These are phyloP conservation scores for Leptographium lundbergii DNA, from an alignment of 2,329 filamentous ascomycete species.

Conservation along the genomic window DNA sequence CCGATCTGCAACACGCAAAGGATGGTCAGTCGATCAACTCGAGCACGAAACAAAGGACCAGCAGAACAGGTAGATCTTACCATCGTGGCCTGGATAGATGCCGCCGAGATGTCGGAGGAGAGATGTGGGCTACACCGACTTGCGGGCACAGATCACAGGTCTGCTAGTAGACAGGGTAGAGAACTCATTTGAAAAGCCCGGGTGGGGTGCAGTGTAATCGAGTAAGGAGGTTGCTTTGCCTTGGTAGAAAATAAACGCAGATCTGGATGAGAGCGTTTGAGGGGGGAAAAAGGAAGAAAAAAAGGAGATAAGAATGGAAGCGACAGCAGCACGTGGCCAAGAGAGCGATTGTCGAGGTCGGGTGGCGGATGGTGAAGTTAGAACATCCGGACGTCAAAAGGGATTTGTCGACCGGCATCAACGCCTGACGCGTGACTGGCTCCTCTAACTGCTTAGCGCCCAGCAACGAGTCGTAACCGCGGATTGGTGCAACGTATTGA, in stretches of 20 bases:
- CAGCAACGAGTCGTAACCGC: not conserved
- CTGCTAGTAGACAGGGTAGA: not conserved
- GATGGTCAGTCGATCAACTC: not conserved
- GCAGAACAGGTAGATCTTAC: not conserved
- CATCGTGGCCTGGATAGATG: not conserved
- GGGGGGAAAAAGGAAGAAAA: not conserved
- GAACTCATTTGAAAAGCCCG: not conserved
- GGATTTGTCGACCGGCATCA: not conserved
- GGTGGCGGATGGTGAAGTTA: not conserved
- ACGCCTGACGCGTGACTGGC: not conserved
- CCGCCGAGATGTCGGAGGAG: too few species aligned
- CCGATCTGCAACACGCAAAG: constrained; percentile 27
- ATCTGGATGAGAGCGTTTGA: not conserved
- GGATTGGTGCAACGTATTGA: not conserved
- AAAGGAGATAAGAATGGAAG: not conserved
- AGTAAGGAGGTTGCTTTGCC: not conserved
- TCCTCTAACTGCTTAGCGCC: not conserved
- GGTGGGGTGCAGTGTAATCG: not conserved
- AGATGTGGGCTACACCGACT: not conserved
- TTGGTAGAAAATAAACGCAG: not conserved
- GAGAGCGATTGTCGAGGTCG: not conserved
- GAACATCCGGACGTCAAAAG: not conserved
- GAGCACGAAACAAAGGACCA: not conserved
- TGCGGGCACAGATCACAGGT: not conserved
- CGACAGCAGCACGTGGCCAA: not conserved